These are phyloP conservation scores for Metschnikowia koreensis DNA, from an alignment of 805 yeast species.

Conservation along the genomic window DNA sequence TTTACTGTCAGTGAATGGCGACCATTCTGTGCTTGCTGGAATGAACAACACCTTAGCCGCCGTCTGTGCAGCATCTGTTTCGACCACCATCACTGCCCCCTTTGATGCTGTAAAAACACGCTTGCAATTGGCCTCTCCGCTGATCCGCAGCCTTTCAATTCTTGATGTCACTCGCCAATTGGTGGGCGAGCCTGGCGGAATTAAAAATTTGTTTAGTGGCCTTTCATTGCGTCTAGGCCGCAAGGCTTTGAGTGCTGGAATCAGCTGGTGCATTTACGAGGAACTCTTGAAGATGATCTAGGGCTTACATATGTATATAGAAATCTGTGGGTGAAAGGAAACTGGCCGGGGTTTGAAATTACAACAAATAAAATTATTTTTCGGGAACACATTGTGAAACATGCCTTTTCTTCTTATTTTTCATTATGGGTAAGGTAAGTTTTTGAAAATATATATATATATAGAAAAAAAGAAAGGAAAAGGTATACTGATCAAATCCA, in stretches of 20 bases:
- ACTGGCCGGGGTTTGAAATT: neutral
- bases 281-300: constrained; percentile 56
- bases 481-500: too few species aligned
- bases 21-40: constrained; percentile 13
- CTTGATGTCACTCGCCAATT: constrained; percentile 41
- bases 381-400: too few species aligned
- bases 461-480: too few species aligned
- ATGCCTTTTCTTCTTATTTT: too few species aligned
- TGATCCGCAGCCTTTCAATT: constrained; percentile 42
- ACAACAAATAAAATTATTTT: neutral
- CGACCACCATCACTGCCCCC: constrained; percentile 89
- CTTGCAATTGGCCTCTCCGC: constrained; percentile 60
- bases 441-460: too few species aligned
- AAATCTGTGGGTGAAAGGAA: neutral
- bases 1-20: constrained; percentile 12
- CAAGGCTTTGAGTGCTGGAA: constrained; percentile 89
- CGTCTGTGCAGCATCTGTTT: constrained; percentile 66
- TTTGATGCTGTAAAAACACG: constrained; percentile 92
- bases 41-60: constrained; percentile 69
- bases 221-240: constrained; percentile 74
- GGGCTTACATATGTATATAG: neutral
- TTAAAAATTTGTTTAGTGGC: constrained; percentile 73
- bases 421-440: too few species aligned
- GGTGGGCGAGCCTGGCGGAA: constrained; percentile 47
- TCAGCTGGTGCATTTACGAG: constrained; percentile 96